These are phyloP conservation scores for Hypoxylon cercidicola DNA, from an alignment of 495 filamentous ascomycete genomes.

Conservation along the genomic window DNA sequence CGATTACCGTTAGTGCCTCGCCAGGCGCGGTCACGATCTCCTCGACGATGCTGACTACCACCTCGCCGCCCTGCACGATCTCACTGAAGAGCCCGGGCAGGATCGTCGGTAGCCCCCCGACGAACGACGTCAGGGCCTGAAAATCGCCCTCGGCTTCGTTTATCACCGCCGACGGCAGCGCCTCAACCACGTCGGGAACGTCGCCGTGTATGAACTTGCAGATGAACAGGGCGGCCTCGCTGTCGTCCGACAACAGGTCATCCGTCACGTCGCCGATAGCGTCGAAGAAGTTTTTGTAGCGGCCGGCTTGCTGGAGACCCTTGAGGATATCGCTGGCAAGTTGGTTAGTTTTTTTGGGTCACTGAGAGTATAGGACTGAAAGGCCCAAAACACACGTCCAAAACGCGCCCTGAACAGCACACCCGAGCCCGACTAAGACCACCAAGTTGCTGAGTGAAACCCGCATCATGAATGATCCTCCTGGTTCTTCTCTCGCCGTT, in stretches of 20 bases:
- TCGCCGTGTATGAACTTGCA: background rate
- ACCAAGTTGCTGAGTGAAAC: background rate
- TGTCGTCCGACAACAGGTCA: background rate
- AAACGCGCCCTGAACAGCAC: background rate
- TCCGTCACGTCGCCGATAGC: background rate
- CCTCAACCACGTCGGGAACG: background rate
- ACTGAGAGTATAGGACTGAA: background rate
- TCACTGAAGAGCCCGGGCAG: background rate
- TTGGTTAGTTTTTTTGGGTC: background rate
- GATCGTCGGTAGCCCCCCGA: background rate
- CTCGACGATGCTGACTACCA: background rate
- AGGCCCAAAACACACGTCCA: background rate
- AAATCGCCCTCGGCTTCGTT: background rate
- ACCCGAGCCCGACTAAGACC: background rate
- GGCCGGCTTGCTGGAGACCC: background rate
- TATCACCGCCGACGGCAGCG: background rate
- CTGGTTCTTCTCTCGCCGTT: background rate
- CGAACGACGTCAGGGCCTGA: background rate
- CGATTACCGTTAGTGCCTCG: background rate
- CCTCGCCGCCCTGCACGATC: constrained; percentile 1
- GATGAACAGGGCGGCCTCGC: background rate
- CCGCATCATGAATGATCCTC: background rate
- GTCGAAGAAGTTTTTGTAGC: background rate
- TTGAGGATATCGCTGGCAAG: background rate
- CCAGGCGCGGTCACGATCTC: background rate